phyloP scores from a whole-genome alignment of 257 asterid genomes.

The Verbascum thapsus region DNA sequence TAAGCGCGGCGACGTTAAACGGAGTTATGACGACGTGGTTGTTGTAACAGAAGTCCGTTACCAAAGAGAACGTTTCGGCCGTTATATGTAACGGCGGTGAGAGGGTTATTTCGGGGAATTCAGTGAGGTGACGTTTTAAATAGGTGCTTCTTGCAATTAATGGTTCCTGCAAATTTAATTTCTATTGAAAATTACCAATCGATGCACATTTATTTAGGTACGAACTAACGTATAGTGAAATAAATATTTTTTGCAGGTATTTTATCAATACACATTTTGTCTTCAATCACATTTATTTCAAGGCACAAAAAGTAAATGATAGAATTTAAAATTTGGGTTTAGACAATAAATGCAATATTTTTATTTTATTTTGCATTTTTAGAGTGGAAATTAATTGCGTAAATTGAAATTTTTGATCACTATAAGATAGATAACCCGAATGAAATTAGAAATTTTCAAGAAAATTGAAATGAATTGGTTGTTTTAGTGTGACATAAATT shows the following conservation, averaged over 20 bases:
- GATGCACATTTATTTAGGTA: slow-evolving; percentile 42
- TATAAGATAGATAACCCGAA: too few species aligned
- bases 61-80: slow-evolving; percentile 59
- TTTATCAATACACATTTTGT: neutral
- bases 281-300: too few species aligned
- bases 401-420: too few species aligned
- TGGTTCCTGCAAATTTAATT: slow-evolving; percentile 62
- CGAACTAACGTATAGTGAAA: slow-evolving; percentile 22
- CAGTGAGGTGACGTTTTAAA: slow-evolving; percentile 52
- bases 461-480: too few species aligned
- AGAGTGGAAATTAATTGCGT: too few species aligned
- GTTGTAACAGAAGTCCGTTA: slow-evolving; percentile 74
- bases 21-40: slow-evolving; percentile 61
- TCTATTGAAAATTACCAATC: slow-evolving; percentile 21
- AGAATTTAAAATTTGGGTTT: neutral
- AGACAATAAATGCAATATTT: neutral
- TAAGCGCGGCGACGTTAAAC: slow-evolving; percentile 75
- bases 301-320: neutral
- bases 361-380: too few species aligned
- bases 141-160: slow-evolving; percentile 59
- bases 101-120: slow-evolving; percentile 63
- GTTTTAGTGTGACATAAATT: too few species aligned
- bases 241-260: slow-evolving; percentile 26
- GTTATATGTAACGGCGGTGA: slow-evolving; percentile 85
- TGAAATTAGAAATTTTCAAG: too few species aligned